Base-by-base conservation (phyloP, 106 monocot species). In the Chionographis japonica region DNA sequence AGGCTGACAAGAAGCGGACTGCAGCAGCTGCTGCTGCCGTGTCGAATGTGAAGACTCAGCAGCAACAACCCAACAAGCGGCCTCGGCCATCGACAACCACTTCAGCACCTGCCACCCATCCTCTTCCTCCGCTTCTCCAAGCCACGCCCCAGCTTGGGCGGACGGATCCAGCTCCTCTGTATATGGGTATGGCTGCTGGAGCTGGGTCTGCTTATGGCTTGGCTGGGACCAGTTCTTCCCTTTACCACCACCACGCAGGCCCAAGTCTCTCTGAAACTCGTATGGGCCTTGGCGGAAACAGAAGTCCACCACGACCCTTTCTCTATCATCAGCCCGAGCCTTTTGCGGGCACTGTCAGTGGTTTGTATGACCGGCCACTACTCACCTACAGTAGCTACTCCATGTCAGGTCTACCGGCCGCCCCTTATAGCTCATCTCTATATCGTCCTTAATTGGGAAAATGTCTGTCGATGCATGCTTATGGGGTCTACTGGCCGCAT, bases 321-420 rank as follows among this genome's bases (percentile, higher is more conserved):
- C 55, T 70, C 7, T 80, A 83, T 63, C 3, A 83, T 63, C 3
- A 76, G 12, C 54, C 80, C 13, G 74, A 80, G 8, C 19, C 80
- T 6, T 9, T 63, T 74, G 55, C 41, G 17, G 74, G 55, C n/a
- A 61, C 66, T 38, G 27, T 27, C 1, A 1, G 27, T 27, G 51
- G 27, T 66, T 69, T 67, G 16, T 83, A 75, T 61, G 78, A 78
- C 20, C 78, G 84, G 68, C 35, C 73, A 20, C 39, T 37, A 10
- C 27, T 5, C 46, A 6, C 62, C 38, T 78, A 82, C 61, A 53
- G 49, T 69, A 19, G 55, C 67, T 68, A 79, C 39, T 4, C 41
- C 15, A 6, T 46, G 12, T 40, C 68, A 6, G 68, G 62, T 8
- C 4, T 35, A 13, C 18, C 67, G 12, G 5, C 72, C 19, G 4